phyloP scores from a whole-genome alignment of 768 basidiomycete genomes.

The Auricularia heimuer region DNA sequence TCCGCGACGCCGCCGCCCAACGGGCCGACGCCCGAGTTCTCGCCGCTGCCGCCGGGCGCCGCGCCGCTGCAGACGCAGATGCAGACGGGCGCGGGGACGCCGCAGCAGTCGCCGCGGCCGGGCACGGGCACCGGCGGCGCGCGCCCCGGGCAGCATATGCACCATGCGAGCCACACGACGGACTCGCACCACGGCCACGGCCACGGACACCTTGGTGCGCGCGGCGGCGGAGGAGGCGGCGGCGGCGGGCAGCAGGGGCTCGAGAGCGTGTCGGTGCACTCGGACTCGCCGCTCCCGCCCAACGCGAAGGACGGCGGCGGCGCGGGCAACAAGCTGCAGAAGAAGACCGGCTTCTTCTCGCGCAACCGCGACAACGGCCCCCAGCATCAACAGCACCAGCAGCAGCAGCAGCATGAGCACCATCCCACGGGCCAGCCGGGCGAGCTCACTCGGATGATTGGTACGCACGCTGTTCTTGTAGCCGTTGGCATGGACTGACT shows the following conservation, averaged over 20 bases:
- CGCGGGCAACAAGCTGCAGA: conserved; percentile 5
- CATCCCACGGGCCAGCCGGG: conserved; percentile 2
- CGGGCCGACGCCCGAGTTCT: background rate
- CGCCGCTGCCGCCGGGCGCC: background rate
- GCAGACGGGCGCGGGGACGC: background rate
- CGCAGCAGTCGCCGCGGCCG: background rate
- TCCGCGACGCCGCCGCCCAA: background rate
- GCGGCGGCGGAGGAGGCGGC: too few relatives aligned
- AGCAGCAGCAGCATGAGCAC: conserved; percentile 2
- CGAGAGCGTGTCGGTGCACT: background rate
- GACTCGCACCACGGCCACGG: background rate
- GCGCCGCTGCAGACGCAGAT: background rate
- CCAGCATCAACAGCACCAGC: conserved; percentile 11
- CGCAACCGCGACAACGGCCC: conserved; percentile 9
- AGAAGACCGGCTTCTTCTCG: conserved; percentile 8
- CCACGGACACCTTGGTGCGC: background rate
- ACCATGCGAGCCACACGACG: background rate
- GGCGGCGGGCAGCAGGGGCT: background rate
- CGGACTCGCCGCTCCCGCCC: background rate
- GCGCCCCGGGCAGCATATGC: background rate
- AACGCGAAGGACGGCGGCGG: background rate
- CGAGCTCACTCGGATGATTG: conserved; percentile 16
- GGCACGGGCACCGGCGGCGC: background rate
- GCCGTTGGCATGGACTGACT: background rate
- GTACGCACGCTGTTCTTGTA: background rate